Base-by-base conservation (phyloP, 192 early-diverging fungal species). In the Coemansia sp. region DNA sequence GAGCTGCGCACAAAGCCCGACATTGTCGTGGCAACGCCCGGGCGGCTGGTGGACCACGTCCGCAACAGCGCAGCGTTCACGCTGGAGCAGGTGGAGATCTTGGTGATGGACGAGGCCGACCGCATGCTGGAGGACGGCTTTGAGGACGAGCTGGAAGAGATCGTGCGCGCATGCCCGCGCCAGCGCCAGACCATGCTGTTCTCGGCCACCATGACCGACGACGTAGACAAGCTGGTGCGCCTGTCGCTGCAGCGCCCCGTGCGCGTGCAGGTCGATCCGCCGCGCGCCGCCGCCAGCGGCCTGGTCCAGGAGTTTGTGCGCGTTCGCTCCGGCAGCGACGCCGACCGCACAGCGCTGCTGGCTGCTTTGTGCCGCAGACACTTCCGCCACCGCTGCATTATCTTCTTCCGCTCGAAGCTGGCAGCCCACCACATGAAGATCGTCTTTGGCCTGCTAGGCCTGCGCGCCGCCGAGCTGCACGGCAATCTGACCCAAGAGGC, bases 181-280 rank as follows among this genome's bases (percentile, higher is more conserved):
- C 80, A 78, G 34, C 82, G 96, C 37, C 96, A 99, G 61, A 94
- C 94, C 2, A 95, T 99, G 92, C 75, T 99, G 5, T 99, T 99
- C 71, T 99, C 96, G 19, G 96, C 96, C 16, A 99, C 96, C 12
- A 98, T 98, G 96, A 99, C 96, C 7, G 92, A 96, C 60, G 93
- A 95, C 48, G 86, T 96, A 25, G 92, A 99, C 52, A 86, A 96
- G 56, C 79, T 99, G 18, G 86, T 96, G 36, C 85, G 89, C 20
- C 80, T 99, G 51, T 97, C 94, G 1, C 78, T 99, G 38, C 80
- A 88, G 44, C 70, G 84, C 18, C 96, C 94, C 21, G 88, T 94
- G 3, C 80, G 88, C 32, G 78, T 96, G 8, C 91, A 94, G 64
- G 83, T 99, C 18, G 92, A 99, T 54, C 63, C 80, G 25, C 75